Evolutionary conservation across 768 basidiomycete genomes (phyloP).

Genomic region (Trametes cubensis): DNA sequence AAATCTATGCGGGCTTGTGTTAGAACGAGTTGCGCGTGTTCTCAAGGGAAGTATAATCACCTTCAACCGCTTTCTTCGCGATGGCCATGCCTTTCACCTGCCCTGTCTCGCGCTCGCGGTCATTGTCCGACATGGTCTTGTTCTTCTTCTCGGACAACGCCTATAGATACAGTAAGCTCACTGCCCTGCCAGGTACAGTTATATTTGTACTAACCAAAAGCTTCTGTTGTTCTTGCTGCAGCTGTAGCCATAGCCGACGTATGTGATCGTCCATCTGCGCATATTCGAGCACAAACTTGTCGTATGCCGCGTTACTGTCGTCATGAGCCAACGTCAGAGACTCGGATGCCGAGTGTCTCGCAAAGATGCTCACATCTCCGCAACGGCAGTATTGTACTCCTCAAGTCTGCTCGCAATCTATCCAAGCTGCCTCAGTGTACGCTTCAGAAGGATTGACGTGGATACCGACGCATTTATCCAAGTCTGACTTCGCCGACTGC

Average conservation of each 20-base stretch:
- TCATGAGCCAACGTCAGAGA: background rate
- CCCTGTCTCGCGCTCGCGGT: slow-evolving; percentile 29
- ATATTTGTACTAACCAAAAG: slow-evolving; percentile 19
- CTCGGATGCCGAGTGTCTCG: background rate
- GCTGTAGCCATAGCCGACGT: slow-evolving; percentile 28
- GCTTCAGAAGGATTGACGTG: background rate
- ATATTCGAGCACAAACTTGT: slow-evolving; percentile 32
- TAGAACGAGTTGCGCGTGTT: background rate
- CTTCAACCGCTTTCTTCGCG: slow-evolving; percentile 33
- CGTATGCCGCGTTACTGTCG: slow-evolving; percentile 28
- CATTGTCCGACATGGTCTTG: slow-evolving; percentile 18
- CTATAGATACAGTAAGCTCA: slow-evolving; percentile 4
- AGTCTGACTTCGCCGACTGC: slow-evolving; percentile 16
- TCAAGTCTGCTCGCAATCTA: slow-evolving; percentile 22
- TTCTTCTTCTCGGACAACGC: slow-evolving; percentile 21
- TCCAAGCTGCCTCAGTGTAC: background rate
- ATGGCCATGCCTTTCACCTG: slow-evolving; percentile 33
- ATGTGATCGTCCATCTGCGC: slow-evolving; percentile 33
- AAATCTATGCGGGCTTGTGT: background rate
- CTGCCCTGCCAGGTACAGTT: too few relatives aligned
- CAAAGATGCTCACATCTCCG: slow-evolving; percentile 26
- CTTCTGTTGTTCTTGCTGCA: slow-evolving; percentile 26
- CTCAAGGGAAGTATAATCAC: slow-evolving; percentile 9
- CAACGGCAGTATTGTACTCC: slow-evolving; percentile 20
- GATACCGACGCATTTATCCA: slow-evolving; percentile 29